Base-by-base conservation (phyloP, 2,329 filamentous ascomycete species). In the Epichloe aotearoae region DNA sequence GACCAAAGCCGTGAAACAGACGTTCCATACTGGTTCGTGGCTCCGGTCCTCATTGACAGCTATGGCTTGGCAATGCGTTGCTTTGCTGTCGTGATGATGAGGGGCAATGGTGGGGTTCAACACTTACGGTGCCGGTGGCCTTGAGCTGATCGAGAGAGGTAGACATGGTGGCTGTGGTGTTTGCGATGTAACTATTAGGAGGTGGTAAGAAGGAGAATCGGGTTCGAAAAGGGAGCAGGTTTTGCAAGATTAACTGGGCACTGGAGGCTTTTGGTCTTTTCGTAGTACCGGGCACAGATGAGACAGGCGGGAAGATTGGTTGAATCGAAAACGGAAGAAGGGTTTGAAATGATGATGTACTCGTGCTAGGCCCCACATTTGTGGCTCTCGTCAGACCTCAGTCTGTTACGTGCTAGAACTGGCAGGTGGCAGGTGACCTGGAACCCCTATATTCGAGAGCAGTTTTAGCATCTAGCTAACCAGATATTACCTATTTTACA, bases 101-200 rank as follows among this genome's bases (percentile, higher is more conserved):
- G 64, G 65, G 64, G 64, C 58, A 58, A 52, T 54, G 55, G 55
- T 57, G 55, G 59, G 61, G 57, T 58, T 54, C 50, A 46, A 19
- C 46, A 86, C 88, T 73, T 79, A 95, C 89, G 66, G 93, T 98
- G 84, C 93, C 93, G 69, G 85, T 73, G 76, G 88, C 83, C 81
- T 98, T 98, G 71, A 98, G 82, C 77, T 97, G 90, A 64, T 97
- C 93, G 64, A 98, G 86, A 72, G 90, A 88, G 72, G 75, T 84
- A 72, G 88, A 73, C 90, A 96, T 96, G 59, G 49, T 66, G 57
- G 37, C 30, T 43, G 40, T 49, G 37, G 19, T 42, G 15, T 46
- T 12, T 20, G 14, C 4, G 20, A 37, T 50, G 33, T 17, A 17
- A 19, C 30, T 30, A 11, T 30, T 30, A 8, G 26, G 26, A 8